Percentiles rank a stretch among this genome's conserved stretches.
Conservation (phyloP, 2,329 filamentous ascomycete genomes). For the Periconia macrospinosa region DNA sequence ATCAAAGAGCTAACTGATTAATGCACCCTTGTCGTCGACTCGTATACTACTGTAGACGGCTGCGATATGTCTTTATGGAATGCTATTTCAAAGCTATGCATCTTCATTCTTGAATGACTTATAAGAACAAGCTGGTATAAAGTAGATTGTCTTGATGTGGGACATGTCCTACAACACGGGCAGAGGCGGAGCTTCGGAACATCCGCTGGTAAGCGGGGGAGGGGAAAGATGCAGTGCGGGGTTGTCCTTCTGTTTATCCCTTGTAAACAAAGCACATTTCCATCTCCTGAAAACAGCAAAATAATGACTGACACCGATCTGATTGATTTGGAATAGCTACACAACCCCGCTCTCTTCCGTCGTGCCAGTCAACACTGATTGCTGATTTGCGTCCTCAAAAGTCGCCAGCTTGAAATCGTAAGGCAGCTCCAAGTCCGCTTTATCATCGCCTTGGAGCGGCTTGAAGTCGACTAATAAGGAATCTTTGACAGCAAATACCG, state of each 20-base stretch:
- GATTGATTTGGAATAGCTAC: not conserved
- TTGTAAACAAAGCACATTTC: not conserved
- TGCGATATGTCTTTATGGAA: too few species aligned
- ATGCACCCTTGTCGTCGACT: too few species aligned
- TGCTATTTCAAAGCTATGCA: too few species aligned
- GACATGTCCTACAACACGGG: not conserved
- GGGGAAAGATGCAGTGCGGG: not conserved
- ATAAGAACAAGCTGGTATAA: too few species aligned
- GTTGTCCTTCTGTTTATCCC: not conserved
- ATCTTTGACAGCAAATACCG: constrained; percentile 64
- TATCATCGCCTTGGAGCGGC: constrained; percentile 53
- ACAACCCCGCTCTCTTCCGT: constrained; percentile 28
- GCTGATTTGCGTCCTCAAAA: constrained; percentile 38
- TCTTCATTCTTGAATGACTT: too few species aligned
- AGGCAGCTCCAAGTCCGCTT: constrained; percentile 56
- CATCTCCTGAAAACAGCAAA: not conserved
- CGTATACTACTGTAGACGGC: too few species aligned
- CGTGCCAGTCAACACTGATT: constrained; percentile 22
- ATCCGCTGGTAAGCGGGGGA: not conserved
- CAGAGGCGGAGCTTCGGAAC: not conserved
- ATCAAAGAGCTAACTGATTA: too few species aligned
- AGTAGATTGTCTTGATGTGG: too few species aligned
- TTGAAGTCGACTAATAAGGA: constrained; percentile 61
- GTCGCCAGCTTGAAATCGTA: constrained; percentile 54
- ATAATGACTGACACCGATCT: too few species aligned